Conservation (phyloP, 2,329 filamentous ascomycete genomes). For the Chalaropsis ovoidea region DNA sequence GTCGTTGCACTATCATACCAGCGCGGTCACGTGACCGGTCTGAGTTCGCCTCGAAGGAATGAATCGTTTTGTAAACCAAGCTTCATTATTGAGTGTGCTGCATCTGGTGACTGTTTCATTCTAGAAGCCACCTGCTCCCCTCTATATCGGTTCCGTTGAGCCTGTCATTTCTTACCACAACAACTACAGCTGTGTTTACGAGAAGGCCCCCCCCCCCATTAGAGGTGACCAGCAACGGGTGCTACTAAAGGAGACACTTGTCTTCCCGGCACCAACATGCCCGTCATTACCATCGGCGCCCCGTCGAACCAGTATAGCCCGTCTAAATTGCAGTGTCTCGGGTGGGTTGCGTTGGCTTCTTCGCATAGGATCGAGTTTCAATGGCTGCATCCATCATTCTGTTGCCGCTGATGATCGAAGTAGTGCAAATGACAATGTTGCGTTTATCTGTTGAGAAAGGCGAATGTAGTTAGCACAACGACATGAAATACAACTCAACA, state of each 20-base stretch:
- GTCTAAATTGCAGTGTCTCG: slow-evolving; percentile 13
- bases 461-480: not conserved
- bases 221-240: not conserved
- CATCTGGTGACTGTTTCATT: too few species aligned
- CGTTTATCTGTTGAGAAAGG: slow-evolving; percentile 46
- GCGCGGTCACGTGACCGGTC: not conserved
- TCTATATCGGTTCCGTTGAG: too few species aligned
- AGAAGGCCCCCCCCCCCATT: not conserved
- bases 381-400: slow-evolving; percentile 78
- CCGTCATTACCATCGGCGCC: too few species aligned
- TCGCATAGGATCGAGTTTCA: slow-evolving; percentile 56
- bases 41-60: not conserved
- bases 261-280: too few species aligned
- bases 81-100: too few species aligned
- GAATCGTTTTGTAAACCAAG: not conserved
- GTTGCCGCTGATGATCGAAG: slow-evolving; percentile 80
- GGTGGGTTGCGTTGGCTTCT: slow-evolving; percentile 29
- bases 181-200: not conserved
- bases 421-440: slow-evolving; percentile 85
- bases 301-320: not conserved
- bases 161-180: too few species aligned
- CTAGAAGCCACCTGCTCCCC: too few species aligned
- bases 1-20: slow-evolving; percentile 12
- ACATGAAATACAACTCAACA: slow-evolving; percentile 14
- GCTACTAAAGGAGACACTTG: not conserved